Conservation (phyloP, 2,329 filamentous ascomycete genomes). For the Gremmenia infestans region DNA sequence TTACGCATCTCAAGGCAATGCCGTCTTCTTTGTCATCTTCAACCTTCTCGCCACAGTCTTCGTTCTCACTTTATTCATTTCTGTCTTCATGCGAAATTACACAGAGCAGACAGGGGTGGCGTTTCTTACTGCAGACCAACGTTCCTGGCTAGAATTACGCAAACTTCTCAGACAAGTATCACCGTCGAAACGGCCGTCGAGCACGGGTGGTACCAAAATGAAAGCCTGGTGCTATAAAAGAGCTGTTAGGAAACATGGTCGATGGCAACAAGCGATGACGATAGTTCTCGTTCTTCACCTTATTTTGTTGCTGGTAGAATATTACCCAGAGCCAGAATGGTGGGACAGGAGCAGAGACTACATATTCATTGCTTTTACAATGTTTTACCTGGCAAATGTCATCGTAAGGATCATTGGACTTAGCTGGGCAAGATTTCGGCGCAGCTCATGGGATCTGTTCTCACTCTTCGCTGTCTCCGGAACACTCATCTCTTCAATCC, state of each 20-base stretch:
- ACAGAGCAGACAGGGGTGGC: slow-evolving; percentile 97
- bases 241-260: slow-evolving; percentile 88
- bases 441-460: slow-evolving; percentile 94
- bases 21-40: slow-evolving; percentile 91
- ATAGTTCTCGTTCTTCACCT: slow-evolving; percentile 76
- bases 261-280: slow-evolving; percentile 84
- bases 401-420: slow-evolving; percentile 79
- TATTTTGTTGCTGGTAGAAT: slow-evolving; percentile 78
- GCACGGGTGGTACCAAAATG: slow-evolving; percentile 70
- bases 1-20: slow-evolving; percentile 73
- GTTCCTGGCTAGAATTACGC: slow-evolving; percentile 91
- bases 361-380: slow-evolving; percentile 74
- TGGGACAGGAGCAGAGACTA: slow-evolving; percentile 70
- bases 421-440: slow-evolving; percentile 85
- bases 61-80: slow-evolving; percentile 93
- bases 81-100: slow-evolving; percentile 99
- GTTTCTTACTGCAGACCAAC: slow-evolving; percentile 90
- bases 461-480: slow-evolving; percentile 75
- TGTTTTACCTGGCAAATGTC: slow-evolving; percentile 80
- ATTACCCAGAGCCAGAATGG: slow-evolving; percentile 64
- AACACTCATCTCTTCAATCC: slow-evolving; percentile 74
- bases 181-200: slow-evolving; percentile 85
- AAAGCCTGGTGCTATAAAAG: slow-evolving; percentile 93
- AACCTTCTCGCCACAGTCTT: slow-evolving; percentile 96
- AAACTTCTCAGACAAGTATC: slow-evolving; percentile 91